These are phyloP conservation scores for Sphaerulina musiva DNA, from an alignment of 2,329 filamentous ascomycete species.

Conservation along the genomic window DNA sequence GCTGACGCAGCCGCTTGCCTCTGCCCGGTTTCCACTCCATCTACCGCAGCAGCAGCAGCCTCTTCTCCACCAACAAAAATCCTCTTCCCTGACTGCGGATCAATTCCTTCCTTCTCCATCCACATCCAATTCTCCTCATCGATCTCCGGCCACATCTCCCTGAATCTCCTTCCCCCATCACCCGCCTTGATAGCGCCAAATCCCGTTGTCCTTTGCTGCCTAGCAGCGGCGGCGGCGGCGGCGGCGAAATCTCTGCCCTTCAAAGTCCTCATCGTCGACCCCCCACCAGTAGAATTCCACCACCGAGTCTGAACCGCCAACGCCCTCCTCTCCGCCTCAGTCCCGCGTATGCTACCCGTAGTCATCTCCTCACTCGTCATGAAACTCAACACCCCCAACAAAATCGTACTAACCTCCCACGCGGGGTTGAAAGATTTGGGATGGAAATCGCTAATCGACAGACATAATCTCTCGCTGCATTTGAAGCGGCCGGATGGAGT, in stretches of 20 bases:
- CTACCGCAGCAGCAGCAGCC: constrained; percentile 29
- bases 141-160: constrained; percentile 79
- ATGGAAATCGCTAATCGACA: constrained; percentile 96
- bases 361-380: constrained; percentile 99
- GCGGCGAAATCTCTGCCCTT: constrained; percentile 13
- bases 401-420: constrained; percentile 94
- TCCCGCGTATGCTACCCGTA: constrained; percentile 77
- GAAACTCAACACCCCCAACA: constrained; percentile 89
- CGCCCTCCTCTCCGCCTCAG: constrained; percentile 67
- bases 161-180: constrained; percentile 87
- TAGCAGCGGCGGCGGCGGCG: background rate
- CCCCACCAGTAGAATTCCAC: constrained; percentile 95
- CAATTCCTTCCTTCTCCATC: constrained; percentile 79
- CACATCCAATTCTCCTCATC: constrained; percentile 86
- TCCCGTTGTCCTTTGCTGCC: constrained; percentile 51
- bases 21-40: constrained; percentile 57
- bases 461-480: constrained; percentile 81
- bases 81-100: constrained; percentile 62
- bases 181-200: constrained; percentile 78
- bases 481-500: constrained; percentile 94
- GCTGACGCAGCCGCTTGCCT: constrained; percentile 69
- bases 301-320: constrained; percentile 74
- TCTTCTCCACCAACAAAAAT: constrained; percentile 47
- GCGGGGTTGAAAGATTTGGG: constrained; percentile 97
- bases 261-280: constrained; percentile 53